phyloP scores from a whole-genome alignment of 176 grass and related monocot genomes.

The Bromus sterilis region DNA sequence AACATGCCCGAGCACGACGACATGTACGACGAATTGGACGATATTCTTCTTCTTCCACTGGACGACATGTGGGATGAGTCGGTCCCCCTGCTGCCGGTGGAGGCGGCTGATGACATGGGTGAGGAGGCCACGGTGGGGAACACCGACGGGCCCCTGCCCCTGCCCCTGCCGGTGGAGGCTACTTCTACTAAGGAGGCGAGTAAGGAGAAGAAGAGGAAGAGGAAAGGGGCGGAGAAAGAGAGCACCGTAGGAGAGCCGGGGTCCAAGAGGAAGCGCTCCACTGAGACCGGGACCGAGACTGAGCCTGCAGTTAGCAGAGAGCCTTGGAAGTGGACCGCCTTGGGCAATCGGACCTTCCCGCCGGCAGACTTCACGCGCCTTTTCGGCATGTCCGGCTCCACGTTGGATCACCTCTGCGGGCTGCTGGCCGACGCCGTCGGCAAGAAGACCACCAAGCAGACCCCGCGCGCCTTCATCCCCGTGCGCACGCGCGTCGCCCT shows the following conservation, averaged over 20 bases:
- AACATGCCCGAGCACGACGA: too few relatives aligned
- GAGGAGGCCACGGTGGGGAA: too few relatives aligned
- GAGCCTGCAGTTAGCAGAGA: slow-evolving; percentile 19
- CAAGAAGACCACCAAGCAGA: slow-evolving; percentile 70
- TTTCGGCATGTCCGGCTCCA: slow-evolving; percentile 68
- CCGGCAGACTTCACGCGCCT: slow-evolving; percentile 59
- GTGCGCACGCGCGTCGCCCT: slow-evolving; percentile 73
- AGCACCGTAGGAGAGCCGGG: neutral
- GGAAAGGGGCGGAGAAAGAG: neutral
- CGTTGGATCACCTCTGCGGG: slow-evolving; percentile 62
- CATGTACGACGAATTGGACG: too few relatives aligned
- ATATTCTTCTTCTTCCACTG: too few relatives aligned
- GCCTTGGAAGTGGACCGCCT: slow-evolving; percentile 55
- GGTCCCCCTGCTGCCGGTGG: too few relatives aligned
- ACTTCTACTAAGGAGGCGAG: too few relatives aligned
- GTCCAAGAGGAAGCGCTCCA: slow-evolving; percentile 17
- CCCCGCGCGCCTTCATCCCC: slow-evolving; percentile 46
- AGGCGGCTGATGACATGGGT: too few relatives aligned
- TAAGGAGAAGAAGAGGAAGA: too few relatives aligned
- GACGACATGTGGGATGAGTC: too few relatives aligned
- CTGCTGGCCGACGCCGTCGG: slow-evolving; percentile 50
- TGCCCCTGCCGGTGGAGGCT: too few relatives aligned
- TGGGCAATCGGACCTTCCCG: slow-evolving; percentile 44
- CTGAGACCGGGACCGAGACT: slow-evolving; percentile 20
- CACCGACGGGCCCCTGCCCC: too few relatives aligned